Evolutionary conservation across 108 stramenopile genomes (phyloP).

Genomic region (Phaeodactylum tricornutum): DNA sequence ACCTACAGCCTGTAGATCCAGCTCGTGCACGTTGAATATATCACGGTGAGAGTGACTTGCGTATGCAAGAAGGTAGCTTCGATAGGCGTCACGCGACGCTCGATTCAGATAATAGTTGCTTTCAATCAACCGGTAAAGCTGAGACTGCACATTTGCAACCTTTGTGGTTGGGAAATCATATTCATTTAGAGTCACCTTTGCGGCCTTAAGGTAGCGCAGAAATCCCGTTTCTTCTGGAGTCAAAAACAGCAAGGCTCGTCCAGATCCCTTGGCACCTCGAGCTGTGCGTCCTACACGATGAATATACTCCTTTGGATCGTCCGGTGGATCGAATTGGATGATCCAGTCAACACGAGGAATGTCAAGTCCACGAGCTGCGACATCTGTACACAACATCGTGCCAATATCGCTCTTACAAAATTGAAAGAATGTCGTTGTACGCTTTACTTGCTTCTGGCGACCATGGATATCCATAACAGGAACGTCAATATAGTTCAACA

Average conservation of each 20-base stretch:
- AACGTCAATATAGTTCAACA: conserved; percentile 97
- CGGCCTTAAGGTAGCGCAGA: conserved; percentile 89
- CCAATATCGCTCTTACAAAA: conserved; percentile 93
- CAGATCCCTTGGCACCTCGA: conserved; percentile 85
- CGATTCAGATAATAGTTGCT: conserved; percentile 98
- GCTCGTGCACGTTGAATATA: conserved; percentile 95
- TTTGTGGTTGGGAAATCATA: conserved; percentile 96
- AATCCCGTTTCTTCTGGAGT: conserved; percentile 98
- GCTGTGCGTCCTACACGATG: conserved; percentile 86
- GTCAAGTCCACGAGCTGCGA: conserved; percentile 91
- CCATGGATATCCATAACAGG: conserved; percentile 99
- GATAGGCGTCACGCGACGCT: conserved; percentile 92
- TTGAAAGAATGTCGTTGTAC: conserved; percentile 97
- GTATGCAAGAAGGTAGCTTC: conserved; percentile 94
- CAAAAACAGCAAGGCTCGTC: conserved; percentile 94
- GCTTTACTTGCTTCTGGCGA: conserved; percentile 96
- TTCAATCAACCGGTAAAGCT: conserved; percentile 90
- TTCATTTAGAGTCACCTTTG: conserved; percentile 96
- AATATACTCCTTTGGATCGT: conserved; percentile 98
- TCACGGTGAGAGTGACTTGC: conserved; percentile 95
- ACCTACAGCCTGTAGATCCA: conserved; percentile 93
- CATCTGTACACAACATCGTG: conserved; percentile 96
- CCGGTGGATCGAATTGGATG: conserved; percentile 98
- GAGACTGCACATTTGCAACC: conserved; percentile 90
- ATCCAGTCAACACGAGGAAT: conserved; percentile 93